Percentiles rank a stretch among this genome's conserved stretches.
Conservation (phyloP, 2,329 filamentous ascomycete genomes). For the Xylaria hypoxylon region DNA sequence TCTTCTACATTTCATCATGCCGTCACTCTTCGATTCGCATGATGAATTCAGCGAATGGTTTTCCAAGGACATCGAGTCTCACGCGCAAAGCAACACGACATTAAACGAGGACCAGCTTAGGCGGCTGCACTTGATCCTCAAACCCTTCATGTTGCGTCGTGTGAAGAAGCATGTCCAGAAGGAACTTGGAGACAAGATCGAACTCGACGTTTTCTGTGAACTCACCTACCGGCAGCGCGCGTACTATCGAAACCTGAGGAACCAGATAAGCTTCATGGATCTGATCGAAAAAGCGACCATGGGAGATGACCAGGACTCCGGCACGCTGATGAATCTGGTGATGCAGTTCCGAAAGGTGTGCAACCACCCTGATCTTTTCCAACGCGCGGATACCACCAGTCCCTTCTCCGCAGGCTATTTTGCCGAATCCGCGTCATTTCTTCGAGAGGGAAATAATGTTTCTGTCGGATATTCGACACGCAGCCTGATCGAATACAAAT, state of each 20-base stretch:
- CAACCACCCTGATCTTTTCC: slow-evolving; percentile 97
- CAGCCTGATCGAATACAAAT: slow-evolving; percentile 83
- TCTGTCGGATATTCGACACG: slow-evolving; percentile 88
- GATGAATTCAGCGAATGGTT: slow-evolving; percentile 96
- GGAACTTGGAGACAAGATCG: slow-evolving; percentile 98
- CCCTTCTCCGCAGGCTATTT: slow-evolving; percentile 87
- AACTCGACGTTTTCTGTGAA: slow-evolving; percentile 95
- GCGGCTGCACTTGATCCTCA: slow-evolving; percentile 97
- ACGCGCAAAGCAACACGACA: slow-evolving; percentile 99
- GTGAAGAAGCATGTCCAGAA: slow-evolving; percentile 99
- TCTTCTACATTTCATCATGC: slow-evolving; percentile 98
- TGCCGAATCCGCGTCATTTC: slow-evolving; percentile 94
- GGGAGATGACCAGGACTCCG: slow-evolving; percentile 93
- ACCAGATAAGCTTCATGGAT: slow-evolving; percentile 99
- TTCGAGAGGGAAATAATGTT: slow-evolving; percentile 85
- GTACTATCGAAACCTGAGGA: slow-evolving; percentile 90
- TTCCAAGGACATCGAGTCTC: slow-evolving; percentile 95
- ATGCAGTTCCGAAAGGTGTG: slow-evolving; percentile 99
- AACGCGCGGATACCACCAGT: slow-evolving; percentile 90
- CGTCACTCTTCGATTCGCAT: slow-evolving; percentile 94
- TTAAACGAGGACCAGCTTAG: slow-evolving; percentile 98
- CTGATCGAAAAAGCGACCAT: slow-evolving; percentile 96
- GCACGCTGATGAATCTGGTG: slow-evolving; percentile 97
- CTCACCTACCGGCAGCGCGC: slow-evolving; percentile 95
- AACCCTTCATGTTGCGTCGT: slow-evolving; percentile 99